Evolutionary conservation across 164 flowering plant genomes (phyloP).

Genomic region (Dillenia suffruticosa): DNA sequence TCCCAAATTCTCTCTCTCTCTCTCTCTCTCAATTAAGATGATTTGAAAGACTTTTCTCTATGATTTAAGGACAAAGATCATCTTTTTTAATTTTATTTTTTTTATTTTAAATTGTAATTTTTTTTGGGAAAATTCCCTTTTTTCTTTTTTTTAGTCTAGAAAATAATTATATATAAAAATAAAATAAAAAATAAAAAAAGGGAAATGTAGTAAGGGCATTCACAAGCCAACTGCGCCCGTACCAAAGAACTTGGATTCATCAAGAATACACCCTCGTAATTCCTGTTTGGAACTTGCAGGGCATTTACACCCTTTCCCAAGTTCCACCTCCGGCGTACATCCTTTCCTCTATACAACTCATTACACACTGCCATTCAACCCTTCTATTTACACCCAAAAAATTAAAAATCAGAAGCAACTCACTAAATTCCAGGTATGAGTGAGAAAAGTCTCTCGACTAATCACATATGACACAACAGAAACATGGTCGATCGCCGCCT

Average conservation of each 20-base stretch:
- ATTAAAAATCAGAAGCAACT: not conserved
- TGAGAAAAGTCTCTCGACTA: slow-evolving; percentile 11
- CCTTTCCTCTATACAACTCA: slow-evolving; percentile 34
- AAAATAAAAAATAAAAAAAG: too few species aligned
- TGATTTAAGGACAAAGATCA: too few species aligned
- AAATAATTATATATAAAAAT: too few species aligned
- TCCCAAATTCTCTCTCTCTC: too few species aligned
- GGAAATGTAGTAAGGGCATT: too few species aligned
- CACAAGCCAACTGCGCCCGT: slow-evolving; percentile 5
- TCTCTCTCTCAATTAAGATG: too few species aligned
- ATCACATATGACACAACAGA: slow-evolving; percentile 6
- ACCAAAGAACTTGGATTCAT: slow-evolving; percentile 8
- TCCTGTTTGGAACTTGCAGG: slow-evolving; percentile 1
- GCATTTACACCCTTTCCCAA: slow-evolving; percentile 1
- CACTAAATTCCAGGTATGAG: not conserved
- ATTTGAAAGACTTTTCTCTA: too few species aligned
- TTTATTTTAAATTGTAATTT: too few species aligned
- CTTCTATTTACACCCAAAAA: slow-evolving; percentile 34
- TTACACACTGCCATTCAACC: slow-evolving; percentile 24
- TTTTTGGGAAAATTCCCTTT: too few species aligned
- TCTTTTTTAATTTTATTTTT: too few species aligned
- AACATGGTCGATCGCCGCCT: not conserved
- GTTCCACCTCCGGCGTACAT: slow-evolving; percentile 5
- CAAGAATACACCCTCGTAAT: slow-evolving; percentile 9
- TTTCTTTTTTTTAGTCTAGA: too few species aligned